Evolutionary conservation across 2,329 filamentous ascomycete genomes (phyloP), one percentile per base, ranked within the genome.

Genomic region (Fusarium verticillioides): DNA sequence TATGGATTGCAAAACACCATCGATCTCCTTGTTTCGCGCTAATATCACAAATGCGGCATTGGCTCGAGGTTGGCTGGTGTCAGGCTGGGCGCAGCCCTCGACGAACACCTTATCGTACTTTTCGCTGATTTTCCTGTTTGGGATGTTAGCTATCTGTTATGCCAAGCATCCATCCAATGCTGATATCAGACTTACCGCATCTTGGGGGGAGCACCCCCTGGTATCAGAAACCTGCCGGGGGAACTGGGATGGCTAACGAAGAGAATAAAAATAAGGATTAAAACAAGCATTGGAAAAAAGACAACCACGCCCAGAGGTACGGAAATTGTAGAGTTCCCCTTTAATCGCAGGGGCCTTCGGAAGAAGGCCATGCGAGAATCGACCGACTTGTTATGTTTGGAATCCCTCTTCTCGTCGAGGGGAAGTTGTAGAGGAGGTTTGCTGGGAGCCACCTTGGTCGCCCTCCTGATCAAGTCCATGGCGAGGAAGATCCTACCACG

Each of bases 91-190:
- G 82, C 96, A 99, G 74, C 96, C 96, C 42, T 91, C 93, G 57
- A 95, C 93, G 79, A 99, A 99, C 58, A 98, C 95, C 84, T 97
- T 97, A 84, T 99, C 96, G 83, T 98, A 91, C 79, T 97, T 94
- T 84, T 98, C 96, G 84, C 93, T 97, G 78, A 99, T 99, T 90
- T 95, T 96, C 77, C 95, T 97, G 80, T 78, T 74, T 42, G n/a
- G 23, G 9, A 11, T 23, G 62, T 79, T 65, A 81, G 72, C 56
- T 47, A 46, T 40, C 28, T 28, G 57, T 16, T n/a, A 52, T 28
- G 47, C 50, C 46, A 39, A 61, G 16, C 23, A 39, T 28, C 42
- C 23, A 37, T 43, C 42, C 23, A 26, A 26, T 44, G 39, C 26
- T 23, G 37, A 46, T 26, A 40, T 46, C 23, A 50, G 23, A 82